A percentile compares a stretch with the other conserved stretches of the same genome.
phyloP scores from a whole-genome alignment of 2,329 filamentous ascomycete genomes.

The Venturia pyrina region DNA sequence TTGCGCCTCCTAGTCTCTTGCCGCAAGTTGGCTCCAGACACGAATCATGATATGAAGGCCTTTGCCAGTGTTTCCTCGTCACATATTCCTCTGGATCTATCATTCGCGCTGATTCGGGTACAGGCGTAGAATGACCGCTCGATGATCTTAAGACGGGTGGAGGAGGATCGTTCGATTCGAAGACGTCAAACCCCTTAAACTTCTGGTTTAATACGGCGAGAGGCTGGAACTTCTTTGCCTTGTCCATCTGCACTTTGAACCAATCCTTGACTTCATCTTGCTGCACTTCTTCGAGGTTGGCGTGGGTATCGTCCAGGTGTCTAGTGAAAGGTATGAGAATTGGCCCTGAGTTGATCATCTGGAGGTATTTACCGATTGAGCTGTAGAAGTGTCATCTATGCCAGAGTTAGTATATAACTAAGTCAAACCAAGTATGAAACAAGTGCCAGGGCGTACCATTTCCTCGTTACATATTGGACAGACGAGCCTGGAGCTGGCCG shows the following conservation, averaged over 20 bases:
- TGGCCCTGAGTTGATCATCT: constrained; percentile 9
- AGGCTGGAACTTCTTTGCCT: constrained; percentile 87
- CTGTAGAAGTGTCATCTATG: constrained; percentile 78
- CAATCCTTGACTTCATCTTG: constrained; percentile 95
- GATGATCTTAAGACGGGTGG: constrained; percentile 17
- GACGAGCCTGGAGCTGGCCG: constrained; percentile 58
- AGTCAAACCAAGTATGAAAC: background rate
- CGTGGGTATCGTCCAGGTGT: constrained; percentile 80
- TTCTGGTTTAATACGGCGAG: constrained; percentile 89
- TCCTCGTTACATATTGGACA: constrained; percentile 98
- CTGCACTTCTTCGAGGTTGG: constrained; percentile 76
- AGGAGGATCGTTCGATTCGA: constrained; percentile 68
- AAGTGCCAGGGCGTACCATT: constrained; percentile 54
- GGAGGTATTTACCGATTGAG: constrained; percentile 48
- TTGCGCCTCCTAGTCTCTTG: constrained; percentile 65
- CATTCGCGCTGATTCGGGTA: constrained; percentile 20
- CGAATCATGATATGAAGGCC: constrained; percentile 58
- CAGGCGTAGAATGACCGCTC: constrained; percentile 24
- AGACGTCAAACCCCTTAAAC: constrained; percentile 81
- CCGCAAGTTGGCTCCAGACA: constrained; percentile 86
- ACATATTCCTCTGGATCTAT: constrained; percentile 84
- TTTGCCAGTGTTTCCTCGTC: constrained; percentile 82
- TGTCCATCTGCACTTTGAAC: constrained; percentile 91
- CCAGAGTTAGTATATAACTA: constrained; percentile 16
- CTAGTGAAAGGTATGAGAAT: constrained; percentile 27